Percentiles rank a stretch among this genome's conserved stretches.
Evolutionary conservation across 306 rosid species (phyloP).

Genomic region (Ormosia emarginata): DNA sequence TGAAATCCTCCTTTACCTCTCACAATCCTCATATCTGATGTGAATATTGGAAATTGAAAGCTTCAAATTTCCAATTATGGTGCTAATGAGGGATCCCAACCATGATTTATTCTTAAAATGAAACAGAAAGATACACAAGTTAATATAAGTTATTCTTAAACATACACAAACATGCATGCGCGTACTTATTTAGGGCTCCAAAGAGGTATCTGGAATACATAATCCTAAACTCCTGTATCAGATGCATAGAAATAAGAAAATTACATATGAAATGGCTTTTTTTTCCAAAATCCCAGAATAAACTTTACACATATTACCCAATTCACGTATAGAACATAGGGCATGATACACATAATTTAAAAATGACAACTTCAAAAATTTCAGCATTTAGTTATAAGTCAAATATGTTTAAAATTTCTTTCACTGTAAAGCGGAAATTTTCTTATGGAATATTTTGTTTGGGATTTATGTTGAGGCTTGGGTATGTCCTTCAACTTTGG

Average conservation of each 20-base stretch:
- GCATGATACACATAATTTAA: not conserved
- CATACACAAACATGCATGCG: constrained; percentile 5
- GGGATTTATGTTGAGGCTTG: not conserved
- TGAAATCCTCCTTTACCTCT: constrained; percentile 55
- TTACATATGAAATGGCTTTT: not conserved
- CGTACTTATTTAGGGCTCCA: constrained; percentile 6
- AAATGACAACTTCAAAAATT: not conserved
- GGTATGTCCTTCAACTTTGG: not conserved
- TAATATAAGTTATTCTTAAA: constrained; percentile 26
- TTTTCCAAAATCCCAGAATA: not conserved
- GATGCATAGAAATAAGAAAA: constrained; percentile 5
- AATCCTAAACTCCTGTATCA: not conserved
- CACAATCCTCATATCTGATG: constrained; percentile 91
- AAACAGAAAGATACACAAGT: constrained; percentile 9
- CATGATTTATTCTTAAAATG: constrained; percentile 75
- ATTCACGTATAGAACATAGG: not conserved
- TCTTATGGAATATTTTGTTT: not conserved
- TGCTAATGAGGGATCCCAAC: constrained; percentile 94
- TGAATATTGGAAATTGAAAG: constrained; percentile 92
- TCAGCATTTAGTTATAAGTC: not conserved
- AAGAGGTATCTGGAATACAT: not conserved
- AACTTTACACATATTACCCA: not conserved
- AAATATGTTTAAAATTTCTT: not conserved
- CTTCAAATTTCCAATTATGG: constrained; percentile 91
- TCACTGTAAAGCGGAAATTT: not conserved